These are phyloP conservation scores for Pythium oligandrum DNA, from an alignment of 352 stramenopile species.

Conservation along the genomic window DNA sequence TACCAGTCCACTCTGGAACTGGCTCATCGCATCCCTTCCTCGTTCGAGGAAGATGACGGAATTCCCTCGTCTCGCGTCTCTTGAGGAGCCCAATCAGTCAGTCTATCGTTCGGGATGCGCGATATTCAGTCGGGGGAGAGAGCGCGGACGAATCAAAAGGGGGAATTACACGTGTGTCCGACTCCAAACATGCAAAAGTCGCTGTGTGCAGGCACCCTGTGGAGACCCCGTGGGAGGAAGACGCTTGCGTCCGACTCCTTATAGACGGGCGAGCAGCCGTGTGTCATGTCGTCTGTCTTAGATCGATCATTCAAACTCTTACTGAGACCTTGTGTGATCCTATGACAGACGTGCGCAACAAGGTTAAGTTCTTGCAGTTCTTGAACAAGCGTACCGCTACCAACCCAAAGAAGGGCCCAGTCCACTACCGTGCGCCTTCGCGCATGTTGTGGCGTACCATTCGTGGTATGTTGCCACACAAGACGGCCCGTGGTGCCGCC, in stretches of 20 bases:
- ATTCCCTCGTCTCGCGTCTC: slow-evolving; percentile 1
- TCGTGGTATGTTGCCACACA: slow-evolving; percentile 99
- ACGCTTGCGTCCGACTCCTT: no score
- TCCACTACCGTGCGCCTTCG: slow-evolving; percentile 97
- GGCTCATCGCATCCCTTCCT: slow-evolving; percentile 5
- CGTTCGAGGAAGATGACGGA: background rate
- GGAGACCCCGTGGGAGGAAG: slow-evolving; percentile 13
- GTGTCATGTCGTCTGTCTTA: slow-evolving; percentile 74
- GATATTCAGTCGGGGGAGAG: background rate
- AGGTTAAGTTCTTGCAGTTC: slow-evolving; percentile 98
- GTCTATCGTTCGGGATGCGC: background rate
- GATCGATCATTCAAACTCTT: slow-evolving; percentile 11
- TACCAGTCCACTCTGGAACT: background rate
- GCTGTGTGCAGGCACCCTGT: slow-evolving; percentile 85
- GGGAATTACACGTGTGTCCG: background rate
- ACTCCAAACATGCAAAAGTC: slow-evolving; percentile 87
- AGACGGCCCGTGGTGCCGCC: slow-evolving; percentile 94
- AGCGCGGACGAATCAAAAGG: slow-evolving; percentile 4
- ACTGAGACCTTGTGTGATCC: slow-evolving; percentile 14
- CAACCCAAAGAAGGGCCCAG: slow-evolving; percentile 96
- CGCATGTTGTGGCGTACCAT: slow-evolving; percentile 92
- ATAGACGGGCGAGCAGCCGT: slow-evolving; percentile 24
- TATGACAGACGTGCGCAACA: slow-evolving; percentile 90
- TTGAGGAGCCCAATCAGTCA: background rate
- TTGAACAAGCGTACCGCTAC: slow-evolving; percentile 98